Conservation (phyloP, 257 asterid species). For the Cordia subcordata region DNA sequence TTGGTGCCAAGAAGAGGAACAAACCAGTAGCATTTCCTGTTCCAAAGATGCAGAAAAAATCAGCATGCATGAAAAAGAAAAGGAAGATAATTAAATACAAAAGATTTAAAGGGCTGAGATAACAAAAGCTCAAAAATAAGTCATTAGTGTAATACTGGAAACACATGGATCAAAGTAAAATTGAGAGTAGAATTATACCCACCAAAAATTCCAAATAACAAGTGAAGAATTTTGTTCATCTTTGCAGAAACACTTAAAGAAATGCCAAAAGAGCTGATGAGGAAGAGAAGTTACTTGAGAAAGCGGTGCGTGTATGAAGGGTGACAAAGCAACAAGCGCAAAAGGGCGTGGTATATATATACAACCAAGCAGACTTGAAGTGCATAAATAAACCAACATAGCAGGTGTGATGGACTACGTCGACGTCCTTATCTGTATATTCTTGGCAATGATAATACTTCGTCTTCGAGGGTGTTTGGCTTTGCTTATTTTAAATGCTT, state of each 20-base stretch:
- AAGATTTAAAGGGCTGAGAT: no score
- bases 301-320: constrained; percentile 2
- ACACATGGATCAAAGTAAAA: background rate
- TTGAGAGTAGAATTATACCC: background rate
- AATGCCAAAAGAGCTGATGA: background rate
- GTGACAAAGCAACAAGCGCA: constrained; percentile 7
- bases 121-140: background rate
- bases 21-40: constrained; percentile 73
- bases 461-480: no score
- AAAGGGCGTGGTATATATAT: constrained; percentile 20
- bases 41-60: background rate
- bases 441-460: constrained; percentile 3
- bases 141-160: no score
- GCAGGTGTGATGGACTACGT: no score
- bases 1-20: constrained; percentile 76
- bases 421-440: constrained; percentile 31
- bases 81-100: no score
- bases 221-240: constrained; percentile 33
- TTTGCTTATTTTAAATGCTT: no score
- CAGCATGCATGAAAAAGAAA: background rate
- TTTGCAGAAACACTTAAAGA: background rate
- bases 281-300: constrained; percentile 3
- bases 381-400: no score
- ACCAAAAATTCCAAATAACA: constrained; percentile 55
- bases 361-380: constrained; percentile 20